Base-by-base conservation (phyloP, 441 rosid genomes). In the Euphorbia schlechtendalii region DNA sequence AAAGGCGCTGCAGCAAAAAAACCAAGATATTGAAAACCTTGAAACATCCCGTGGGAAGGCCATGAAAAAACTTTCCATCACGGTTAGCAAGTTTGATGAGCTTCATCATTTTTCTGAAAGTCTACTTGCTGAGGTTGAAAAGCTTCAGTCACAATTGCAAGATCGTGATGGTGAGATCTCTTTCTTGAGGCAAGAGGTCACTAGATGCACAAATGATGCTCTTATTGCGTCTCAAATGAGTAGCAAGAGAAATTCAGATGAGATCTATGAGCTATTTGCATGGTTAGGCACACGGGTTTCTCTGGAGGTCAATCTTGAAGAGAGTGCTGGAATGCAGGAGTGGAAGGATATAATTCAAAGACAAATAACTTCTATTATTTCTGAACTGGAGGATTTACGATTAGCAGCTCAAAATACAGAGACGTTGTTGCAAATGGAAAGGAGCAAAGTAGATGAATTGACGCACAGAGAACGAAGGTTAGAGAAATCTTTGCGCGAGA, bases 151-250 rank as follows among this genome's bases (percentile, higher is more conserved):
- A 40, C 96, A 90, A 77, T 68, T 92, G 77, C 90, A 85, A 78
- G 98, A 96, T 72, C 89, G 93, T 56, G 96, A 90, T 82, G 72
- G 85, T 24, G 97, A 96, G 83, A 80, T 96, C 66, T 92, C 98
- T 74, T 92, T 90, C 87, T 84, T 96, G 61, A 86, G 99, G 81
- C 96, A 96, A 80, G 99, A 96, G 80, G 97, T 90, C 73, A 92
- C 98, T 25, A 87, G 96, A 82, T 92, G 92, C 78, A 87, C 98
- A 65, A 82, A 86, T 77, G 98, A 90, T 56, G 96, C 74, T 81
- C 92, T 89, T 77, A 81, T 66, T 71, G 78, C 96, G 70, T 87
- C 96, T 61, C 95, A 89, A 70, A 75, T 78, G 73, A 76, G 77
- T 75, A 77, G 69, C 57, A 92, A 78, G 74, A 77, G 76, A 75